Percentiles rank a stretch among this genome's conserved stretches.
These are phyloP conservation scores for Eutypella sp. DNA, from an alignment of 2,329 filamentous ascomycete genomes.

Conservation along the genomic window DNA sequence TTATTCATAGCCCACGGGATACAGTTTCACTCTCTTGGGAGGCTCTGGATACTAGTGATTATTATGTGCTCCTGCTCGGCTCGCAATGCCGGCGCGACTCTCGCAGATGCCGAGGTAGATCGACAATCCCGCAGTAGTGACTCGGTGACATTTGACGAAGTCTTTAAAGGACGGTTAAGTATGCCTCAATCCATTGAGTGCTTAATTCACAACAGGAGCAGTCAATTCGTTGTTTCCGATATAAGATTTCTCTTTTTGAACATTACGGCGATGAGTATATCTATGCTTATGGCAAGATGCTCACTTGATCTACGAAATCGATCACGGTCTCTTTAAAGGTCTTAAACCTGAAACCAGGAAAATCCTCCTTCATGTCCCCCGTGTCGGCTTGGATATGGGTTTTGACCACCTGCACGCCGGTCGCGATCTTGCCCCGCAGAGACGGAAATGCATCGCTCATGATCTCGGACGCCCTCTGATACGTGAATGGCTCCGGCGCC, in stretches of 20 bases:
- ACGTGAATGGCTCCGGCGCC: constrained; percentile 5
- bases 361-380: background rate
- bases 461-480: constrained; percentile 3
- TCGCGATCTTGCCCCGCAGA: background rate
- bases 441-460: constrained; percentile 2
- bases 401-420: background rate
- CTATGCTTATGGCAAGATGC: background rate
- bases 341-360: constrained; percentile 3
- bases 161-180: background rate
- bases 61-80: constrained; percentile 62
- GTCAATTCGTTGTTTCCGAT: too few species aligned
- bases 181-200: background rate
- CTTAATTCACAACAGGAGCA: too few species aligned
- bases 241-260: too few species aligned
- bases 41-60: constrained; percentile 58
- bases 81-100: too few species aligned
- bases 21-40: constrained; percentile 50
- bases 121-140: background rate
- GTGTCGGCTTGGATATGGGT: background rate
- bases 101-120: constrained; percentile 50
- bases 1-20: constrained; percentile 6
- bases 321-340: constrained; percentile 3
- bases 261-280: too few species aligned
- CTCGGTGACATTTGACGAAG: too few species aligned
- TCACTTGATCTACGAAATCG: constrained; percentile 3